phyloP scores from a whole-genome alignment of 441 rosid genomes.

The Adansonia grandidieri region DNA sequence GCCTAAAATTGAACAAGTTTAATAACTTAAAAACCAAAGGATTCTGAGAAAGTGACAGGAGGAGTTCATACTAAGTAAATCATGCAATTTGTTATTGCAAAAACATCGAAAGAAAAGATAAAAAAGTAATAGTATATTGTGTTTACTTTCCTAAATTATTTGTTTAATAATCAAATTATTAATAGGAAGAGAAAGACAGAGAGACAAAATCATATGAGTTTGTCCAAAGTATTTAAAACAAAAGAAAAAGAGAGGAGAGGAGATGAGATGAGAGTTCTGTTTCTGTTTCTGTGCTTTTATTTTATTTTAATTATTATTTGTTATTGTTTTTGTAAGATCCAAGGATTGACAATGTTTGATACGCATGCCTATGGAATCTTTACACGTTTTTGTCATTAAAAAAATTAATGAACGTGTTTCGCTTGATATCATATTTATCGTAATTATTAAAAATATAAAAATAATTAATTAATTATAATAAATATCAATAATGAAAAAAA shows the following conservation, averaged over 20 bases:
- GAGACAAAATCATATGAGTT: conserved; percentile 23
- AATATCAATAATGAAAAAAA: too few relatives aligned
- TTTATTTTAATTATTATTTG: background rate
- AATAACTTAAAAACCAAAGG: conserved; percentile 16
- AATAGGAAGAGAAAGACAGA: background rate
- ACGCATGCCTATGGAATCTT: conserved; percentile 31
- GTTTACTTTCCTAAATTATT: background rate
- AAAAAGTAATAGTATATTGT: background rate
- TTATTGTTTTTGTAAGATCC: conserved; percentile 20
- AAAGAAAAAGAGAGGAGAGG: background rate
- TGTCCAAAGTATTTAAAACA: conserved; percentile 22
- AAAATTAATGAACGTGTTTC: too few relatives aligned
- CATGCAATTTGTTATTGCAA: background rate
- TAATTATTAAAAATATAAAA: too few relatives aligned
- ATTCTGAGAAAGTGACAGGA: conserved; percentile 19
- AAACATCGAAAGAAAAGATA: background rate
- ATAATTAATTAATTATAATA: too few relatives aligned
- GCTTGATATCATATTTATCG: too few relatives aligned
- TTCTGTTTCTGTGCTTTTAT: background rate
- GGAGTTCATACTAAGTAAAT: background rate
- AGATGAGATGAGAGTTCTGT: background rate
- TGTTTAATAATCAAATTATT: background rate
- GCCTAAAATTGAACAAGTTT: background rate
- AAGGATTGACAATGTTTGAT: conserved; percentile 38
- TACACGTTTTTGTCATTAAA: conserved; percentile 18